Evolutionary conservation across 441 rosid genomes (phyloP).

Genomic region (Gossypium gossypioides): DNA sequence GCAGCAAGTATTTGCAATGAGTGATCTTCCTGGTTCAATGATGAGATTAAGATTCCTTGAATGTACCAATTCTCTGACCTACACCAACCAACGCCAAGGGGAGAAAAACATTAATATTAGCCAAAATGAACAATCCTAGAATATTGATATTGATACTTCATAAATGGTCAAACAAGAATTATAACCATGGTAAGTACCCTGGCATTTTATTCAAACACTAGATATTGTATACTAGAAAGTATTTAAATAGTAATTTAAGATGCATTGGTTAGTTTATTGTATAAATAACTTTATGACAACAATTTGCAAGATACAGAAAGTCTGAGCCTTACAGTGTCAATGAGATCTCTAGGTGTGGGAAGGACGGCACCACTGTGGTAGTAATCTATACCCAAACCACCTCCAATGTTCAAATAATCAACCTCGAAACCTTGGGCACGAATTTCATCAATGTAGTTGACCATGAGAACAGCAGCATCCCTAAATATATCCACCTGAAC

Average conservation of each 20-base stretch:
- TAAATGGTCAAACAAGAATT: not conserved
- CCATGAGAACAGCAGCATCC: constrained; percentile 92
- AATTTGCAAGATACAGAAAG: constrained; percentile 2
- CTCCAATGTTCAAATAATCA: constrained; percentile 84
- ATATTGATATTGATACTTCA: not conserved
- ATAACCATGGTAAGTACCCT: not conserved
- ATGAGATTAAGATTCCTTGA: constrained; percentile 72
- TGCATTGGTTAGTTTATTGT: not conserved
- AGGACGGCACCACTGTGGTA: constrained; percentile 75
- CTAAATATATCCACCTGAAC: constrained; percentile 88
- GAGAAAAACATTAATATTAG: not conserved
- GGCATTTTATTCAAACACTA: not conserved
- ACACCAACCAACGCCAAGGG: not conserved
- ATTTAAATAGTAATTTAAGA: not conserved
- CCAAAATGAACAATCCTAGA: not conserved
- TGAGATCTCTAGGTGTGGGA: constrained; percentile 91
- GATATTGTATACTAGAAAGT: not conserved
- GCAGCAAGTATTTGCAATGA: constrained; percentile 91
- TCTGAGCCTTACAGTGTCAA: constrained; percentile 57
- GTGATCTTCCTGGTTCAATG: constrained; percentile 96
- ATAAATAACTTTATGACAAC: not conserved
- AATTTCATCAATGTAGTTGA: constrained; percentile 78
- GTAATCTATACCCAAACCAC: constrained; percentile 96
- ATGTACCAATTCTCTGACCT: constrained; percentile 33
- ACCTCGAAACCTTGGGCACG: constrained; percentile 85